A percentile compares a stretch with the other conserved stretches of the same genome.
These are phyloP conservation scores for Cyberlindnera samutprakarnensis DNA, from an alignment of 805 yeast genomes.

Conservation along the genomic window DNA sequence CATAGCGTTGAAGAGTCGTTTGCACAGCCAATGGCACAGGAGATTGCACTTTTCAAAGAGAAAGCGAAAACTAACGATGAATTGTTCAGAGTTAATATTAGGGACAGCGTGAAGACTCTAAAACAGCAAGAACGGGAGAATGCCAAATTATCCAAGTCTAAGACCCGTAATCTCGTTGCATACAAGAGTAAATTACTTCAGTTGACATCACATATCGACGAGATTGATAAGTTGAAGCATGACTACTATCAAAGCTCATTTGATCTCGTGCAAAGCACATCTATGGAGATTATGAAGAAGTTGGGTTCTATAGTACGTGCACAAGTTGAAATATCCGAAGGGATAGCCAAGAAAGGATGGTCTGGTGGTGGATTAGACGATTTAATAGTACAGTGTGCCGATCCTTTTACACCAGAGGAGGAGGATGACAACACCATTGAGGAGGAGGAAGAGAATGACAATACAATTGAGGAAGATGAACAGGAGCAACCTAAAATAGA, in stretches of 20 bases:
- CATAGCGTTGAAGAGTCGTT: slow-evolving; percentile 47
- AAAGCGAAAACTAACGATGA: slow-evolving; percentile 41
- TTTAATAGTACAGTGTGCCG: slow-evolving; percentile 55
- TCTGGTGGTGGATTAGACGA: slow-evolving; percentile 82
- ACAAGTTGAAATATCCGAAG: slow-evolving; percentile 74
- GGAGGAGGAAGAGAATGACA: slow-evolving; percentile 1
- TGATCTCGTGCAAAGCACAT: slow-evolving; percentile 55
- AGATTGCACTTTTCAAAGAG: slow-evolving; percentile 36
- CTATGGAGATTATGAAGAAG: slow-evolving; percentile 41
- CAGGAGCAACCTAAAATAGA: neutral
- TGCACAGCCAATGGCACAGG: slow-evolving; percentile 41
- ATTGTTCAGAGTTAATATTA: slow-evolving; percentile 46
- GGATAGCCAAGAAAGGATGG: slow-evolving; percentile 80
- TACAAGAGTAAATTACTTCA: slow-evolving; percentile 62
- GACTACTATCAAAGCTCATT: slow-evolving; percentile 64
- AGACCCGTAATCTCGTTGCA: slow-evolving; percentile 55
- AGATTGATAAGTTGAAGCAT: slow-evolving; percentile 66
- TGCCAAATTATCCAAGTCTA: slow-evolving; percentile 47
- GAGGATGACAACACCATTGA: slow-evolving; percentile 10
- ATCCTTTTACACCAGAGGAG: slow-evolving; percentile 38
- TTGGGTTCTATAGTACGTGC: slow-evolving; percentile 67
- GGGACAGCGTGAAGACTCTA: slow-evolving; percentile 42
- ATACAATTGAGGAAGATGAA: slow-evolving; percentile 4
- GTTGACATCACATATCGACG: slow-evolving; percentile 70
- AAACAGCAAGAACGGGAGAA: slow-evolving; percentile 57